Evolutionary conservation across 257 asterid species (phyloP).

Genomic region (Nicotiana knightiana): DNA sequence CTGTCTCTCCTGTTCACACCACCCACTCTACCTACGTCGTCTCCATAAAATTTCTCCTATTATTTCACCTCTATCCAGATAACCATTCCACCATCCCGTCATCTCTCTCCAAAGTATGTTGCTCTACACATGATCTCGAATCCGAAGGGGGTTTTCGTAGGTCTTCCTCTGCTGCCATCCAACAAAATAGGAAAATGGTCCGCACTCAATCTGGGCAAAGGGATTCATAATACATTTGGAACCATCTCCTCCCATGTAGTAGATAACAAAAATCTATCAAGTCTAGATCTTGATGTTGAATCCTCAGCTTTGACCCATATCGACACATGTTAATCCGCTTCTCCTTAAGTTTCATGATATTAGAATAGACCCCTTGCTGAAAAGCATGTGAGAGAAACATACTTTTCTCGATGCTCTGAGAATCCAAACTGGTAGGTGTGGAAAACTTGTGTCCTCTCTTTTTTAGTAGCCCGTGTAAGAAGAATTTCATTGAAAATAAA

Average conservation of each 20-base stretch:
- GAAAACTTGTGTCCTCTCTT: background rate
- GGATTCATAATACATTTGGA: background rate
- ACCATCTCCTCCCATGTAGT: background rate
- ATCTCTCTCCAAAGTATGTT: background rate
- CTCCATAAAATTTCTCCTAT: background rate
- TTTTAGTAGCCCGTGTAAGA: background rate
- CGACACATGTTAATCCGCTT: background rate
- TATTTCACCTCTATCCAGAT: background rate
- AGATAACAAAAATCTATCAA: background rate
- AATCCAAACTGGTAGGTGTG: background rate
- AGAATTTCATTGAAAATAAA: background rate
- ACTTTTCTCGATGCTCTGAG: background rate
- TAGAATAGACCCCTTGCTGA: background rate
- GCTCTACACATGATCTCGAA: background rate
- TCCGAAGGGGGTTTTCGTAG: background rate
- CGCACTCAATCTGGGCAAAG: background rate
- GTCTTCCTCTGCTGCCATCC: background rate
- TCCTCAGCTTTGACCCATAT: background rate
- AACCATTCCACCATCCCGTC: background rate
- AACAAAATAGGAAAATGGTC: slow-evolving; percentile 2
- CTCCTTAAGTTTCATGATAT: background rate
- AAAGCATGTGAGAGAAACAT: background rate
- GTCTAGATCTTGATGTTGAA: background rate
- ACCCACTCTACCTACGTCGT: background rate
- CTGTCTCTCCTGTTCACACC: background rate